phyloP scores from a whole-genome alignment of 352 stramenopile species.

The Globisporangium recalcitrans region DNA sequence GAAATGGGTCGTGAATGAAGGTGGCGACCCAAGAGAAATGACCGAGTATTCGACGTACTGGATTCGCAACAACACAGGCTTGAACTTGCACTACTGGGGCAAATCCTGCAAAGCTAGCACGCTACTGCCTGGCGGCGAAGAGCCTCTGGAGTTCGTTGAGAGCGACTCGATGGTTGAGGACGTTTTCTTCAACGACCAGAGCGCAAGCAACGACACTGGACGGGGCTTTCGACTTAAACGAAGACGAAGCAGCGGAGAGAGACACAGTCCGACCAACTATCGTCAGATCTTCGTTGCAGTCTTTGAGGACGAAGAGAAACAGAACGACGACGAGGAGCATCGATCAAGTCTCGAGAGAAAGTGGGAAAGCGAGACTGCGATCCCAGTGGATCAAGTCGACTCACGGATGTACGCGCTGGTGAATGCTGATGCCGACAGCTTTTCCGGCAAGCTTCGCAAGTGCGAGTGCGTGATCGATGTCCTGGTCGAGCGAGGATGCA shows the following conservation, averaged over 20 bases:
- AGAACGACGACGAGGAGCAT: slow-evolving; percentile 18
- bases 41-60: slow-evolving; percentile 83
- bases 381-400: slow-evolving; percentile 80
- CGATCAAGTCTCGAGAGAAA: slow-evolving; percentile 28
- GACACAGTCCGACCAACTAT: slow-evolving; percentile 19
- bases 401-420: slow-evolving; percentile 79
- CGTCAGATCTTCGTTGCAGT: slow-evolving; percentile 72
- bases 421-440: slow-evolving; percentile 48
- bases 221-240: neutral
- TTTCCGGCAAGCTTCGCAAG: slow-evolving; percentile 46
- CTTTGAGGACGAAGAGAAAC: slow-evolving; percentile 38
- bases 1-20: slow-evolving; percentile 71
- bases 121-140: slow-evolving; percentile 48
- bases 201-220: neutral
- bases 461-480: slow-evolving; percentile 87
- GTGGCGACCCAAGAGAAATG: slow-evolving; percentile 62
- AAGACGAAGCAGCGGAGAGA: slow-evolving; percentile 15
- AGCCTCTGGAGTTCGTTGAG: slow-evolving; percentile 56
- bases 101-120: slow-evolving; percentile 46
- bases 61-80: slow-evolving; percentile 83
- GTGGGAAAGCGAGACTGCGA: slow-evolving; percentile 74
- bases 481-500: slow-evolving; percentile 79
- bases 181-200: slow-evolving; percentile 2
- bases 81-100: slow-evolving; percentile 74
- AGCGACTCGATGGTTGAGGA: slow-evolving; percentile 5